These are phyloP conservation scores for Guadua angustifolia DNA, from an alignment of 176 grass and related monocot species.

Conservation along the genomic window DNA sequence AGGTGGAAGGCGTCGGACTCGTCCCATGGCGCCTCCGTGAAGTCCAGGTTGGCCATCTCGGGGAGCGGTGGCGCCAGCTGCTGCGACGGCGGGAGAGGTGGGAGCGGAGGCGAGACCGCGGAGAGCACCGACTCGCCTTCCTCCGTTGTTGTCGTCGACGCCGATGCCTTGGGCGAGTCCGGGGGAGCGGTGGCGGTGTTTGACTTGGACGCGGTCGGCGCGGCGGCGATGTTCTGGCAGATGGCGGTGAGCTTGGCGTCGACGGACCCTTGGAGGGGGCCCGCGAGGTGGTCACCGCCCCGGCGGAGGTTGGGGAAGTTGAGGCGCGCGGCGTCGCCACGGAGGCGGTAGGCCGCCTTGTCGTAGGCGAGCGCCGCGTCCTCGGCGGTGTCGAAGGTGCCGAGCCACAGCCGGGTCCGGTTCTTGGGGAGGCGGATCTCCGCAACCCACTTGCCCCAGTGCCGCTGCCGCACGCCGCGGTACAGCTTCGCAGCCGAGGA, in stretches of 20 bases:
- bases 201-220: slow-evolving; percentile 18
- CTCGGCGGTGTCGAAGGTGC: slow-evolving; percentile 95
- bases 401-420: slow-evolving; percentile 93
- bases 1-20: slow-evolving; percentile 73
- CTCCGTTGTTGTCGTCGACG: slow-evolving; percentile 56
- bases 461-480: slow-evolving; percentile 94
- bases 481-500: slow-evolving; percentile 55
- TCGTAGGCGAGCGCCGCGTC: slow-evolving; percentile 95
- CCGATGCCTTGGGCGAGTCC: slow-evolving; percentile 59
- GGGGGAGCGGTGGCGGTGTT: neutral
- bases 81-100: neutral
- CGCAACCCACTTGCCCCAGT: slow-evolving; percentile 99
- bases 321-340: slow-evolving; percentile 82
- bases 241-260: slow-evolving; percentile 90
- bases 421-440: slow-evolving; percentile 95
- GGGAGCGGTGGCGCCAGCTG: slow-evolving; percentile 41
- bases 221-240: slow-evolving; percentile 56
- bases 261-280: slow-evolving; percentile 68
- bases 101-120: slow-evolving; percentile 35
- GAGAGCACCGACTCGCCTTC: slow-evolving; percentile 62
- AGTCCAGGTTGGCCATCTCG: slow-evolving; percentile 87
- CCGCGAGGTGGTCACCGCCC: slow-evolving; percentile 62
- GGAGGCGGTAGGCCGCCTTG: slow-evolving; percentile 88
- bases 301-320: slow-evolving; percentile 87
- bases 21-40: slow-evolving; percentile 93